A percentile compares a stretch with the other conserved stretches of the same genome.
These are phyloP conservation scores for Hypomontagnella submonticulosa DNA, from an alignment of 495 filamentous ascomycete species.

Conservation along the genomic window DNA sequence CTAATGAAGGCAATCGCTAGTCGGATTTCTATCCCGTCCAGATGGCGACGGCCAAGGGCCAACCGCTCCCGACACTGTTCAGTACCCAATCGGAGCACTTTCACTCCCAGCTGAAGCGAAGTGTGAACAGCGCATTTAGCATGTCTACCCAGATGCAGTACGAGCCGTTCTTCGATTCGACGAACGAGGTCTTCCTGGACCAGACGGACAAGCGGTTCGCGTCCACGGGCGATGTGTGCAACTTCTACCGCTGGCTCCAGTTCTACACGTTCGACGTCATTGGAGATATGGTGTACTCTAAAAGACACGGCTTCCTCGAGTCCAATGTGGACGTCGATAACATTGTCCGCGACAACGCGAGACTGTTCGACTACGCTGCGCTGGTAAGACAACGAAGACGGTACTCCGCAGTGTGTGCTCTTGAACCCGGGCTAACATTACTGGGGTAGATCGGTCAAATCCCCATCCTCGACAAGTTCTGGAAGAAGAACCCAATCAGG, in stretches of 20 bases:
- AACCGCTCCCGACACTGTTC: slow-evolving; percentile 45
- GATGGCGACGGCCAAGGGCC: slow-evolving; percentile 42
- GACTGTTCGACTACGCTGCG: slow-evolving; percentile 55
- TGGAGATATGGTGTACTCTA: slow-evolving; percentile 64
- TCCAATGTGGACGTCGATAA: slow-evolving; percentile 61
- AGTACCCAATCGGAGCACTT: slow-evolving; percentile 43
- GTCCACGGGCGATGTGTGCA: slow-evolving; percentile 44
- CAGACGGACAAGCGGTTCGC: slow-evolving; percentile 52
- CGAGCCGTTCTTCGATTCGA: slow-evolving; percentile 66
- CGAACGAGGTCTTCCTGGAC: slow-evolving; percentile 60
- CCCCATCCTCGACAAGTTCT: slow-evolving; percentile 52
- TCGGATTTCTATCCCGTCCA: slow-evolving; percentile 48
- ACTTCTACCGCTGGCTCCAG: slow-evolving; percentile 66
- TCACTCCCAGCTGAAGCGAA: slow-evolving; percentile 45
- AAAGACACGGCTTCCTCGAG: slow-evolving; percentile 65
- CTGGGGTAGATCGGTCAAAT: slow-evolving; percentile 27
- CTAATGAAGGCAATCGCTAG: background rate
- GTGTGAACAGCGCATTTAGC: slow-evolving; percentile 60
- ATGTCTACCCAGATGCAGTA: slow-evolving; percentile 66
- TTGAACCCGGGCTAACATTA: background rate
- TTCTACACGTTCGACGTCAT: slow-evolving; percentile 72
- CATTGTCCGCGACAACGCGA: slow-evolving; percentile 56
- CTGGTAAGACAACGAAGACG: slow-evolving; percentile 65
- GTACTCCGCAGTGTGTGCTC: no score
- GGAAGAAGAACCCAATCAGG: slow-evolving; percentile 34